Evolutionary conservation across 805 yeast genomes (phyloP), one percentile per base, ranked within the genome.

Genomic region (Candida maltosa): DNA sequence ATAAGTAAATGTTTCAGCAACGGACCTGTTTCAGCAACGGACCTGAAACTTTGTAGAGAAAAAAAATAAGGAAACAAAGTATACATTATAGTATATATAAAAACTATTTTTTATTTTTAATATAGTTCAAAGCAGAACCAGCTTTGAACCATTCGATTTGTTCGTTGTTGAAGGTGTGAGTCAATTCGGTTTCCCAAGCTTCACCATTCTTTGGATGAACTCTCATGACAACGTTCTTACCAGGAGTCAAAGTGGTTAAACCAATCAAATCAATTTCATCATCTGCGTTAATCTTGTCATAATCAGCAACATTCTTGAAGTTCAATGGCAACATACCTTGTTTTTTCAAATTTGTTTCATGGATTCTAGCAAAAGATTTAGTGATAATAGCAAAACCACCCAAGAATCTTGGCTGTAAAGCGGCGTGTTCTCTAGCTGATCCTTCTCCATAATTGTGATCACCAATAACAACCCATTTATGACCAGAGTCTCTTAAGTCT

Each of bases 371-470:
- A 67, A 91, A 91, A 7, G 97, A 89, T 65, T 89, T 91, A 50
- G 87, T 95, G 43, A 91, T 69, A 44, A 91, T 83, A 45, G 88
- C 77, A 39, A 81, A 66, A 44, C 98, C 97, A 41, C 97, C 97
- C 29, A 93, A 73, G 70, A 86, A 93, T 64, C 94, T 77, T 38
- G 97, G 98, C 22, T 93, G 87, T 48, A 93, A 72, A 11, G 97
- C 97, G 30, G 98, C 98, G 55, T 91, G 98, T 62, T 91, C 98
- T 76, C 98, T 85, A 21, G 98, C 97, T 32, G 97, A 89, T 52
- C 98, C 98, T 70, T 91, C 98, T 66, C 98, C 98, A 56, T 91
- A 93, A 65, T 91, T 91, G 59, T 93, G 96, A 62, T 93, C 98
- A 36, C 97, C 97, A 45, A 93, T 83, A 29, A 93, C 97, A 47